Base-by-base conservation (phyloP, 2,329 filamentous ascomycete genomes). In the Colletotrichum phormii region DNA sequence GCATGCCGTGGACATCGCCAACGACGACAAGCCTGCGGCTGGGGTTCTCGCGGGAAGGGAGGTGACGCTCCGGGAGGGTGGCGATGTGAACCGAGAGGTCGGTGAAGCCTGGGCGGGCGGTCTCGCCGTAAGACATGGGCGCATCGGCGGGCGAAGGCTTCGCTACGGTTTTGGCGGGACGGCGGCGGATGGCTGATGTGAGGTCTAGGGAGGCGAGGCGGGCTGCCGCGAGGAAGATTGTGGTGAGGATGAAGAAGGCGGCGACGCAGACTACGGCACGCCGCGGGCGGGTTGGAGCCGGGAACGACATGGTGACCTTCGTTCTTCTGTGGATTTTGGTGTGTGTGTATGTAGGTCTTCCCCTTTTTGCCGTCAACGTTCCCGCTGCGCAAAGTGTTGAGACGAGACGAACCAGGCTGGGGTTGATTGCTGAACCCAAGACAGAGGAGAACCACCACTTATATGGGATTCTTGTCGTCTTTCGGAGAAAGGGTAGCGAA, bases 1-100 rank as follows among this genome's bases (percentile, higher is more conserved):
- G 90, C 85, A 97, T 97, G 61, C 97, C 97, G 84, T 98, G 96
- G 15, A 98, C 94, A 83, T 99, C 97, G 67, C 97, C 96, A 42
- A 98, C 87, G 73, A 98, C 87, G 42, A 98, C 86, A 29, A 99
- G 84, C 22, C 95, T 87, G 66, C 88, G 90, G 66, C 66, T 55
- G 26, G 84, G 77, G 49, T 84, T 83, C 24, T 80, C 70, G 31
- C 77, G 58, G 4, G 83, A 84, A 3, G 81, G 79, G 22, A 83
- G 72, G 58, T 79, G 66, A 51, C 78, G 64, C 11, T 73, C 66
- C 12, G 82, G 80, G 9, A 86, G 75, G 18, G 75, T 73, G 61
- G 68, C 61, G 59, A 74, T 69, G 60, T 76, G 64, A 22, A 73
- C 37, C 57, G 75, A 62, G 67, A 78, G 35, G 37, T 77, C 78